Evolutionary conservation across 2,329 filamentous ascomycete genomes (phyloP), one percentile per base, ranked within the genome.

Genomic region (Shiraia sp.): DNA sequence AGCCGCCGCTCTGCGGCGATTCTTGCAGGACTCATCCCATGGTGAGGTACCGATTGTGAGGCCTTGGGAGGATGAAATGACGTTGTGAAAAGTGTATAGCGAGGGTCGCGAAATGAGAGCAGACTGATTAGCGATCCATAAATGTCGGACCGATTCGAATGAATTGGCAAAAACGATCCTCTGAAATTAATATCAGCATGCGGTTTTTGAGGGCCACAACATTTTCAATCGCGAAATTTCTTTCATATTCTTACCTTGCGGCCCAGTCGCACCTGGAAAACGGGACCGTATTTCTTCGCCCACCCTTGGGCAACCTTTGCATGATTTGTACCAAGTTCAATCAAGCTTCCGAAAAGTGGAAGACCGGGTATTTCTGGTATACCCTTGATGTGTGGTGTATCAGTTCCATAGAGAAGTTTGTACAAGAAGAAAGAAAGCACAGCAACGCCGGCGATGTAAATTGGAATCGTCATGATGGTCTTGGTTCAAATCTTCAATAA

Each of bases 31-130:
- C 36, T 90, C 87, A 48, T 91, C 87, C 85, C 88, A 93, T 0
- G 88, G 88, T 0, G 87, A 90, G 0, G 88, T 90, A 1, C 88
- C 88, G 47, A 93, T 90, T 0, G 88, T 92, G 68, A 90, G 87
- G 5, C 87, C 87, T 54, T 90, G 85, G 0, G 85, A 88, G 24
- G 78, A 82, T 1, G 87, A 90, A 3, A 90, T 85, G 3, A 91
- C 85, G 4, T 79, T 87, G 68, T 91, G 88, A 67, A 91, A 92
- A 1, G 88, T 92, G 67, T 92, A 87, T 33, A 90, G 80, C 16
- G 78, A 88, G 0, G 88, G 88, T 2, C 88, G 80, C 1, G 86
- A 90, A 57, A 90, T 89, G 43, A 91, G 72, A 0, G 87, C 79
- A 0, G 87, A 88, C 57, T 90, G 87, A 56, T 92, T 85, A 8